Evolutionary conservation across 176 grass and related monocot species (phyloP), one percentile per base, ranked within the genome.

Genomic region (Alopecurus myosuroides): DNA sequence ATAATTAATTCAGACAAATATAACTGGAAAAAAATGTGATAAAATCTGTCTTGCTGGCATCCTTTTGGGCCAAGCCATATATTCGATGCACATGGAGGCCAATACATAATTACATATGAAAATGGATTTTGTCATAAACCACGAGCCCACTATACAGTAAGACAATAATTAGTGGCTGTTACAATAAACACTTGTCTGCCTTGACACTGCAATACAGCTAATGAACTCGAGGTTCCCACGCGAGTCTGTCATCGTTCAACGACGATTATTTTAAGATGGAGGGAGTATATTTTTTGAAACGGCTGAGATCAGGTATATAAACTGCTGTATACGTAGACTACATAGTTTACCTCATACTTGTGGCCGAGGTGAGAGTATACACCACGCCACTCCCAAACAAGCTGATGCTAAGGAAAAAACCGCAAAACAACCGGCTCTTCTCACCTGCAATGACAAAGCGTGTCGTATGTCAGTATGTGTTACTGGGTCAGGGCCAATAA

Each of bases 341-440:
- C 20, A 45, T 50, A 15, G 4, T 81, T 92, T 90, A 94, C 95
- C 90, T 93, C 87, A 95, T 91, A 58, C 95, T 95, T 2, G 10
- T 90, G 19, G 88, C 89, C 28, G 93, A 28, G 3, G 95, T 93
- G 64, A 98, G 80, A 13, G 82, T 93, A 60, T 98, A 93, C 18
- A 94, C 91, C 40, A 98, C 85, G 2, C 82, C 82, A 13, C 79
- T 58, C 41, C 95, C 93, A 64, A 86, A 95, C 52, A 93, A 33
- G 45, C 80, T 76, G 26, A 89, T 15, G 72, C 91, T 84, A 72
- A 95, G 87, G 76, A 98, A 81, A 37, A 93, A 87, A 0, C 72
- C 79, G 44, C 89, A 91, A 1, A 95, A 52, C 87, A 81, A 64
- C 8, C 33, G 53, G 25, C 85, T 90, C 67, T 63, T 95, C 68